Evolutionary conservation across 805 yeast species (phyloP).

Genomic region (Ogataea wickerhamii): DNA sequence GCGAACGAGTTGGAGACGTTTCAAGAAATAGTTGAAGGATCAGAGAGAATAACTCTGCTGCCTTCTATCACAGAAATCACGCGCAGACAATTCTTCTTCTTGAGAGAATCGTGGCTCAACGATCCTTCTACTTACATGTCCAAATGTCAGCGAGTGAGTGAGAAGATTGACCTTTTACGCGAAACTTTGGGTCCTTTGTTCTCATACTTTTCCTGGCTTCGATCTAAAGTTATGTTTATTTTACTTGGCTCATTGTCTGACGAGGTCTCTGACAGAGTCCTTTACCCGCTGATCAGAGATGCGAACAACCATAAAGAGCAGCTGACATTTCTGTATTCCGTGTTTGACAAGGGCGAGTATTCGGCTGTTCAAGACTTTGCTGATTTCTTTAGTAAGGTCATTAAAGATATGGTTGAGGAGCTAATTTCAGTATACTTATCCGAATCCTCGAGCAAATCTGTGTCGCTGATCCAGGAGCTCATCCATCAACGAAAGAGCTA

Average conservation of each 20-base stretch:
- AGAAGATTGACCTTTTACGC: background rate
- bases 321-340: background rate
- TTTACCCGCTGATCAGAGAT: background rate
- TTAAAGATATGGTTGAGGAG: background rate
- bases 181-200: background rate
- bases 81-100: background rate
- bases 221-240: background rate
- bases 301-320: background rate
- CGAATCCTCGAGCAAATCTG: background rate
- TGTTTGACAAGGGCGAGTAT: background rate
- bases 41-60: background rate
- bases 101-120: slow-evolving; percentile 4
- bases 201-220: background rate
- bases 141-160: slow-evolving; percentile 1
- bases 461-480: slow-evolving; percentile 3
- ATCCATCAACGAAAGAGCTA: background rate
- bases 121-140: slow-evolving; percentile 3
- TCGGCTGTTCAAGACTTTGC: background rate
- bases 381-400: background rate
- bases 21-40: slow-evolving; percentile 1
- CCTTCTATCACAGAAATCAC: slow-evolving; percentile 1
- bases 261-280: background rate
- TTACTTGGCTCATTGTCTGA: slow-evolving; percentile 1
- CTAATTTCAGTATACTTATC: background rate
- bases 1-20: slow-evolving; percentile 3